Conservation (phyloP, 305 asterid species). For the Solanum aculeatissimum region DNA sequence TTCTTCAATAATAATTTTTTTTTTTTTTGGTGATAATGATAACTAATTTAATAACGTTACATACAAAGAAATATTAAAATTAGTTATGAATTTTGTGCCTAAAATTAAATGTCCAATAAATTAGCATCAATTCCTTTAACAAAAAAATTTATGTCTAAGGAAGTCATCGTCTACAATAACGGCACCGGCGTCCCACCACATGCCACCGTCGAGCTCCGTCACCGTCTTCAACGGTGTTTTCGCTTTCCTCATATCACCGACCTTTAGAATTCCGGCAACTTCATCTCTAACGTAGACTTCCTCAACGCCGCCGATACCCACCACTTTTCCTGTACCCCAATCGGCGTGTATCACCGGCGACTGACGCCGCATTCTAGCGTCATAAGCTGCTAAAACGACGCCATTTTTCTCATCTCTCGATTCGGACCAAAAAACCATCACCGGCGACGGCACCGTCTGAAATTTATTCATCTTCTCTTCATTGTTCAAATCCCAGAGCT, state of each 20-base stretch:
- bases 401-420: conserved; percentile 19
- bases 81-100: not conserved
- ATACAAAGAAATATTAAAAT: not conserved
- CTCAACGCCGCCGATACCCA: conserved; percentile 14
- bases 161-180: conserved; percentile 34
- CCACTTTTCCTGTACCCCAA: conserved; percentile 26
- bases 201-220: conserved; percentile 33
- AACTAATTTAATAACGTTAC: not conserved
- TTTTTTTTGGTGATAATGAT: too few relatives aligned
- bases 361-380: conserved; percentile 36
- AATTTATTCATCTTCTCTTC: not conserved
- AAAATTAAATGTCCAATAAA: not conserved
- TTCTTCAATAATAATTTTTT: not conserved
- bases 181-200: conserved; percentile 81
- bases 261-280: conserved; percentile 39
- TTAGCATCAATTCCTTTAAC: not conserved
- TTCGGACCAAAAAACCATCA: conserved; percentile 33
- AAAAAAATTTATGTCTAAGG: not conserved
- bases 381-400: conserved; percentile 47
- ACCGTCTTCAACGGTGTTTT: conserved; percentile 39
- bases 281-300: conserved; percentile 59
- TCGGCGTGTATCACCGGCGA: conserved; percentile 51
- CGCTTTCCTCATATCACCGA: conserved; percentile 67
- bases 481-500: conserved; percentile 51
- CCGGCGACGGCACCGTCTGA: not conserved